Conservation (phyloP, 2,329 filamentous ascomycete genomes). For the Ophiocordyceps sinensis region DNA sequence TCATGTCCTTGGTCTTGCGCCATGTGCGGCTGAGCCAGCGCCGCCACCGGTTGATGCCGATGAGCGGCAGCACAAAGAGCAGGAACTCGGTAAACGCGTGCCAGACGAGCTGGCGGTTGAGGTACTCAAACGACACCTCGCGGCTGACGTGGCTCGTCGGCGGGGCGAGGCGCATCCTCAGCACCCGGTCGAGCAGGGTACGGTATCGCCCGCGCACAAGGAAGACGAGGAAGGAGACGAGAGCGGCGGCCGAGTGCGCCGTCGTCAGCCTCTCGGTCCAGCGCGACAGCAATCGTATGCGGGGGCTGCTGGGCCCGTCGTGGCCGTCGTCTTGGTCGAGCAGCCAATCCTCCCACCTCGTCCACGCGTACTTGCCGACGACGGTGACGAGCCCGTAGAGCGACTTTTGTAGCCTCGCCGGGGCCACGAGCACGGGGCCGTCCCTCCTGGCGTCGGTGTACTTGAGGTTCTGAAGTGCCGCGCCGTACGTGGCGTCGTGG, state of each 20-base stretch:
- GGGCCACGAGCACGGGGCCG: slow-evolving; percentile 49
- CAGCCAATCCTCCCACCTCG: slow-evolving; percentile 80
- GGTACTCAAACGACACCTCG: slow-evolving; percentile 93
- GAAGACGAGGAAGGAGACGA: slow-evolving; percentile 80
- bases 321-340: slow-evolving; percentile 64
- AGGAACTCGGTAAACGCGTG: slow-evolving; percentile 99
- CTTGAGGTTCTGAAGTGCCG: slow-evolving; percentile 77
- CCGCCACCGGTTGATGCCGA: slow-evolving; percentile 86
- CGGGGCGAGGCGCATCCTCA: slow-evolving; percentile 74
- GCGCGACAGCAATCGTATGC: slow-evolving; percentile 43
- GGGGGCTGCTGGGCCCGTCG: slow-evolving; percentile 39
- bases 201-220: slow-evolving; percentile 82
- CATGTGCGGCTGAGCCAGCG: slow-evolving; percentile 79
- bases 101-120: slow-evolving; percentile 96
- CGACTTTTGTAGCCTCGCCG: slow-evolving; percentile 70
- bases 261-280: slow-evolving; percentile 57
- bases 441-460: slow-evolving; percentile 69
- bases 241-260: slow-evolving; percentile 66
- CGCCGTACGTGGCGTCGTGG: slow-evolving; percentile 88
- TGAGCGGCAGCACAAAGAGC: slow-evolving; percentile 91
- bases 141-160: slow-evolving; percentile 73
- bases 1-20: slow-evolving; percentile 59
- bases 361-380: slow-evolving; percentile 79
- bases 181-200: slow-evolving; percentile 72
- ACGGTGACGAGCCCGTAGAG: slow-evolving; percentile 77